Evolutionary conservation across 768 basidiomycete genomes (phyloP).

Genomic region (Hortiboletus flavorubellus): DNA sequence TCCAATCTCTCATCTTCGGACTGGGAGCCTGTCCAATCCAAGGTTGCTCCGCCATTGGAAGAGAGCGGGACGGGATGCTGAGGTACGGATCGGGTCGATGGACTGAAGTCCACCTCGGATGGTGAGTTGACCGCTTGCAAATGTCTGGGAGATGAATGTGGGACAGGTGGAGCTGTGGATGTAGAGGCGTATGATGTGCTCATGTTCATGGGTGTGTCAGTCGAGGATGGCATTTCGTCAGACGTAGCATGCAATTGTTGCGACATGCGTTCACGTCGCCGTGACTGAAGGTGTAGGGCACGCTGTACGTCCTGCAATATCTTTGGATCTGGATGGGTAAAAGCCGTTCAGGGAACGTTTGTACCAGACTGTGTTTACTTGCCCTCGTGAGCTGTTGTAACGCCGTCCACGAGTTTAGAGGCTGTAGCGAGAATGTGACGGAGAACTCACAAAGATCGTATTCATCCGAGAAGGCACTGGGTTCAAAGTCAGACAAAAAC

Average conservation of each 20-base stretch:
- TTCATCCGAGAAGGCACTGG: constrained; percentile 62
- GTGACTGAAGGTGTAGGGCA: constrained; percentile 68
- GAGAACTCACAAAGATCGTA: constrained; percentile 67
- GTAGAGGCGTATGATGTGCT: constrained; percentile 32
- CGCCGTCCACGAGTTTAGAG: constrained; percentile 10
- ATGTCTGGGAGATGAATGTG: constrained; percentile 21
- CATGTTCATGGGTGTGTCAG: constrained; percentile 27
- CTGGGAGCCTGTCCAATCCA: constrained; percentile 68
- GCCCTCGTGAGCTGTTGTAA: constrained; percentile 67
- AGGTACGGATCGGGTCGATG: constrained; percentile 47
- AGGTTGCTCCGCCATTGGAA: constrained; percentile 61
- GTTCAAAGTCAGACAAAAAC: constrained; percentile 34
- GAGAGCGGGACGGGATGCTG: constrained; percentile 69
- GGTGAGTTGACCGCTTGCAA: constrained; percentile 16
- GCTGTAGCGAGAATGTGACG: constrained; percentile 1
- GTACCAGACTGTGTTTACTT: constrained; percentile 27
- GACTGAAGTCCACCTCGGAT: constrained; percentile 67
- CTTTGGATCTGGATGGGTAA: constrained; percentile 55
- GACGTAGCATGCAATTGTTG: constrained; percentile 20
- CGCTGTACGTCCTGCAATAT: constrained; percentile 79
- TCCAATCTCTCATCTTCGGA: constrained; percentile 58
- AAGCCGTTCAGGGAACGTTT: constrained; percentile 11
- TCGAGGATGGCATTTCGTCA: constrained; percentile 22
- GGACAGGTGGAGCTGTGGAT: constrained; percentile 18
- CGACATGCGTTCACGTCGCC: constrained; percentile 60